These are phyloP conservation scores for Ormosia semicastrata DNA, from an alignment of 306 rosid genomes.

Conservation along the genomic window DNA sequence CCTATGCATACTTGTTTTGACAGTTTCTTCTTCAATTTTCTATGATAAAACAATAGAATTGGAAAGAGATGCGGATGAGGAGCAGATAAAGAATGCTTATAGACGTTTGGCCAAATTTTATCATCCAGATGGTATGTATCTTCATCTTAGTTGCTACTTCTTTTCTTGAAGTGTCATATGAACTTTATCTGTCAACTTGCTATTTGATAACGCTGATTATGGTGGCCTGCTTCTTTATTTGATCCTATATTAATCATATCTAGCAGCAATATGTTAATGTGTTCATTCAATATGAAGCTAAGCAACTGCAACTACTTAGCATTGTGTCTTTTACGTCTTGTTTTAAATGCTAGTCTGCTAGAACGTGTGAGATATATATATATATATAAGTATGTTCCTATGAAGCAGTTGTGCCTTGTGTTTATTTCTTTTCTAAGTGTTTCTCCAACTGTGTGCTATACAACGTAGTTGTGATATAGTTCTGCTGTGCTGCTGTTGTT, in stretches of 20 bases:
- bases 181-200: background rate
- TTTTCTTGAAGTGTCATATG: background rate
- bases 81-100: constrained; percentile 82
- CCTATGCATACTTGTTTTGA: constrained; percentile 6
- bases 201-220: background rate
- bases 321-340: background rate
- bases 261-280: background rate
- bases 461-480: constrained; percentile 4
- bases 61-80: constrained; percentile 81
- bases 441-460: background rate
- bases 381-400: background rate
- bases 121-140: constrained; percentile 92
- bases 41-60: constrained; percentile 52
- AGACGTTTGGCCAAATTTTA: constrained; percentile 91
- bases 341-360: constrained; percentile 19
- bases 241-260: background rate
- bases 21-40: constrained; percentile 13
- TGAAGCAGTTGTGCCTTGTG: background rate
- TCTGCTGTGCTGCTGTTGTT: constrained; percentile 5
- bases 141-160: constrained; percentile 11
- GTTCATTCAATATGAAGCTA: constrained; percentile 14
- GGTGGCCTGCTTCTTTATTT: background rate
- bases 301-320: background rate
- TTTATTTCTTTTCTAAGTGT: background rate
- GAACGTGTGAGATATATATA: background rate